These are phyloP conservation scores for Leccinum pachyderme DNA, from an alignment of 1,284 basidiomycete species.

Conservation along the genomic window DNA sequence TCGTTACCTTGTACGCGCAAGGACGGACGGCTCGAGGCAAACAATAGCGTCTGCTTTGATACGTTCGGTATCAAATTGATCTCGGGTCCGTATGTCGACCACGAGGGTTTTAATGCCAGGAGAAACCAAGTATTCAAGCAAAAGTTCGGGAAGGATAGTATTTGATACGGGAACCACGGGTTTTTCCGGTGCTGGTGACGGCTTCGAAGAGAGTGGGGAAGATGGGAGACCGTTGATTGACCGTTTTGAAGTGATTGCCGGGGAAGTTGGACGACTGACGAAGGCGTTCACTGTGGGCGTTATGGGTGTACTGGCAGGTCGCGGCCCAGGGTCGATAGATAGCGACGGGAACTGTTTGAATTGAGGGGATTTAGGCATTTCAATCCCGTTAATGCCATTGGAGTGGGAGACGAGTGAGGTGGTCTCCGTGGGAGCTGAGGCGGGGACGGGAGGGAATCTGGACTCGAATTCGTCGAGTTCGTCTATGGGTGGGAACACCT, in stretches of 20 bases:
- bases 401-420: conserved; percentile 18
- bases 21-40: conserved; percentile 83
- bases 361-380: conserved; percentile 17
- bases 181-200: conserved; percentile 36
- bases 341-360: conserved; percentile 44
- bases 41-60: conserved; percentile 72
- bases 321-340: conserved; percentile 54
- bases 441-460: conserved; percentile 48
- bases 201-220: conserved; percentile 19
- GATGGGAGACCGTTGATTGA: conserved; percentile 23
- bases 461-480: conserved; percentile 62
- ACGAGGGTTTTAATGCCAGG: conserved; percentile 67
- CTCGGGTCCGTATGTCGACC: conserved; percentile 79
- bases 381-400: conserved; percentile 13
- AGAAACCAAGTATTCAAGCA: conserved; percentile 59
- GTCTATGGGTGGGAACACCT: conserved; percentile 70
- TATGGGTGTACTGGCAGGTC: conserved; percentile 73
- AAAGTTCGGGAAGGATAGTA: conserved; percentile 57
- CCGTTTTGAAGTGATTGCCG: conserved; percentile 28
- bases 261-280: conserved; percentile 59
- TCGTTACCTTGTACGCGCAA: conserved; percentile 63
- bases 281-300: conserved; percentile 56
- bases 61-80: conserved; percentile 73
- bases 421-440: conserved; percentile 40
- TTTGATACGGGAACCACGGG: conserved; percentile 48